A percentile compares a stretch with the other conserved stretches of the same genome.
These are phyloP conservation scores for Fusarium sp. DNA, from an alignment of 2,329 filamentous ascomycete genomes.

Conservation along the genomic window DNA sequence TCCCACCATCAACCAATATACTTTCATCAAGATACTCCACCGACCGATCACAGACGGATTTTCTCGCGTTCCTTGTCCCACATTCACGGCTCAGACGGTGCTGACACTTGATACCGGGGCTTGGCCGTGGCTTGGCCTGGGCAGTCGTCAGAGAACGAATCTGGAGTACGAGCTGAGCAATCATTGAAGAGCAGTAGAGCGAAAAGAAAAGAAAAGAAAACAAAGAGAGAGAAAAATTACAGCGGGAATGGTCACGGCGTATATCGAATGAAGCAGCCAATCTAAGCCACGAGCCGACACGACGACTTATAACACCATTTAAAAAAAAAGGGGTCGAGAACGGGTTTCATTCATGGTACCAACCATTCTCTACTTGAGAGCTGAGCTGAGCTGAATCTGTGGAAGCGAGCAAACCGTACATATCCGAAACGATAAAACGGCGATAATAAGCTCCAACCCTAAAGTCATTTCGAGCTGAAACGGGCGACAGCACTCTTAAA, in stretches of 20 bases:
- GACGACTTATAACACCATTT: background rate
- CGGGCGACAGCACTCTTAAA: background rate
- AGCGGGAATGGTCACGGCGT: background rate
- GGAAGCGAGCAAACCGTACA: background rate
- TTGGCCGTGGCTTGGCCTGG: slow-evolving; percentile 37
- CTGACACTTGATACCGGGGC: slow-evolving; percentile 27
- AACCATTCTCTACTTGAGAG: background rate
- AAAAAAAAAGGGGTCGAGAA: slow-evolving; percentile 6
- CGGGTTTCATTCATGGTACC: slow-evolving; percentile 18
- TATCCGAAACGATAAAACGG: slow-evolving; percentile 5
- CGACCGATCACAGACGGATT: slow-evolving; percentile 1
- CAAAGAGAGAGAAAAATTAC: background rate
- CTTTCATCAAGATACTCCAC: slow-evolving; percentile 15
- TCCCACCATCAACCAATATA: slow-evolving; percentile 2
- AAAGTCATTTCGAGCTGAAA: background rate
- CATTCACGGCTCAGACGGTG: slow-evolving; percentile 29
- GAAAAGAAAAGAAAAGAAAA: background rate
- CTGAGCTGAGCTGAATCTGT: slow-evolving; percentile 4
- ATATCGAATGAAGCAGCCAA: slow-evolving; percentile 1
- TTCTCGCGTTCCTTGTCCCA: slow-evolving; percentile 23
- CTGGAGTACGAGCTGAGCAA: slow-evolving; percentile 5
- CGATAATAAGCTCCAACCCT: background rate
- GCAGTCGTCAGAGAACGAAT: background rate
- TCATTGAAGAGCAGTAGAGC: background rate
- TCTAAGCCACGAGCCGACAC: slow-evolving; percentile 3